Evolutionary conservation across 2,329 filamentous ascomycete species (phyloP).

Genomic region (Trichoderma brevicompactum): DNA sequence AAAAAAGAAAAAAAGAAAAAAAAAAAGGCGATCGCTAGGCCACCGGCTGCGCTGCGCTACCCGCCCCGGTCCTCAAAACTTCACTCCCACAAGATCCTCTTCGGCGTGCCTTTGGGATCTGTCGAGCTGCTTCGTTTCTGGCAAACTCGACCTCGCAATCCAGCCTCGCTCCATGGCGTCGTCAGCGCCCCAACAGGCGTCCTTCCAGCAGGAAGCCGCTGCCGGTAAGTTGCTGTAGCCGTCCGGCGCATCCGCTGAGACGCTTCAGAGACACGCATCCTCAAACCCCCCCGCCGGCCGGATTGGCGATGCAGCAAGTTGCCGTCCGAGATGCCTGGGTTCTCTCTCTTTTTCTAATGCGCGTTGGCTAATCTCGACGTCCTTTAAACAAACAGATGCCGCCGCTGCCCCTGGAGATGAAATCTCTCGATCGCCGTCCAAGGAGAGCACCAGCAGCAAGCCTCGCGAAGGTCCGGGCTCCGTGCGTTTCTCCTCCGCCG

Average conservation of each 20-base stretch:
- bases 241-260: constrained; percentile 24
- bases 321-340: background rate
- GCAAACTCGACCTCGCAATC: background rate
- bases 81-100: constrained; percentile 22
- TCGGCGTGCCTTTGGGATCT: background rate
- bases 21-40: constrained; percentile 21
- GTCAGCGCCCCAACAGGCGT: constrained; percentile 27
- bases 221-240: constrained; percentile 28
- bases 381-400: background rate
- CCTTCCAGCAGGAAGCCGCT: constrained; percentile 28
- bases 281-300: background rate
- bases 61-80: constrained; percentile 27
- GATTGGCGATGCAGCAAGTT: background rate
- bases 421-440: constrained; percentile 7
- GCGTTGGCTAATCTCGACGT: background rate
- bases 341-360: background rate
- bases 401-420: background rate
- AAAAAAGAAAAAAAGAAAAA: constrained; percentile 2
- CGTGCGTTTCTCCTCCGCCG: constrained; percentile 73
- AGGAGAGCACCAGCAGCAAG: constrained; percentile 32
- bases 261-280: background rate
- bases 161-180: constrained; percentile 30
- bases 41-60: constrained; percentile 25
- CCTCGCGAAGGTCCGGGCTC: constrained; percentile 45
- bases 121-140: constrained; percentile 8